Evolutionary conservation across 2,329 filamentous ascomycete genomes (phyloP).

Genomic region (Cercospora berteroae): DNA sequence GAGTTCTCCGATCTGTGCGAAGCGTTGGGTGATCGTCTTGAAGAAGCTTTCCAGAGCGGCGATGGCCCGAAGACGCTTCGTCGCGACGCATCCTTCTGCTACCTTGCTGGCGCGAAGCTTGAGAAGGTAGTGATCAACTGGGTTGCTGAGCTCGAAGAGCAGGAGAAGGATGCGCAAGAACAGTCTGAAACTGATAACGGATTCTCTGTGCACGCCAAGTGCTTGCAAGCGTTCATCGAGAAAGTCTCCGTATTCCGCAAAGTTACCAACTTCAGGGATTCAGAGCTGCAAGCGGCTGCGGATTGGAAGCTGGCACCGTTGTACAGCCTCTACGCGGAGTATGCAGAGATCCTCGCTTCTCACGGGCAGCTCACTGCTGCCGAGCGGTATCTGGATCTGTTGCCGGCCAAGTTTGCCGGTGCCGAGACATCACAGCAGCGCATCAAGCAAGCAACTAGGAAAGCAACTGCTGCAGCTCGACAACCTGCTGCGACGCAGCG

Average conservation of each 20-base stretch:
- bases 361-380: slow-evolving; percentile 84
- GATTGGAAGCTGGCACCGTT: slow-evolving; percentile 87
- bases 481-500: slow-evolving; percentile 37
- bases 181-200: slow-evolving; percentile 62
- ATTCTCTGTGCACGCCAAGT: slow-evolving; percentile 87
- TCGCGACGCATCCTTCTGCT: slow-evolving; percentile 95
- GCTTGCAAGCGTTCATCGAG: slow-evolving; percentile 90
- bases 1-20: slow-evolving; percentile 96
- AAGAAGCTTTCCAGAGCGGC: slow-evolving; percentile 59
- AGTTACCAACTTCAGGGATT: slow-evolving; percentile 86
- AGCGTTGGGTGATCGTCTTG: slow-evolving; percentile 84
- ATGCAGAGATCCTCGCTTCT: slow-evolving; percentile 88
- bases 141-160: slow-evolving; percentile 84
- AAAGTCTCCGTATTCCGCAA: slow-evolving; percentile 97
- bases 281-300: slow-evolving; percentile 65
- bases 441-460: slow-evolving; percentile 76
- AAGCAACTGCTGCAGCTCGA: slow-evolving; percentile 35
- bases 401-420: slow-evolving; percentile 78
- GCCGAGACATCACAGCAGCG: slow-evolving; percentile 84
- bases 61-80: slow-evolving; percentile 56
- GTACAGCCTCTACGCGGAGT: slow-evolving; percentile 95
- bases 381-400: slow-evolving; percentile 84
- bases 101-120: slow-evolving; percentile 88
- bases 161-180: slow-evolving; percentile 71
- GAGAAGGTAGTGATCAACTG: slow-evolving; percentile 97